These are phyloP conservation scores for Magnusiomyces magnusii DNA, from an alignment of 1,139 yeast genomes.

Conservation along the genomic window DNA sequence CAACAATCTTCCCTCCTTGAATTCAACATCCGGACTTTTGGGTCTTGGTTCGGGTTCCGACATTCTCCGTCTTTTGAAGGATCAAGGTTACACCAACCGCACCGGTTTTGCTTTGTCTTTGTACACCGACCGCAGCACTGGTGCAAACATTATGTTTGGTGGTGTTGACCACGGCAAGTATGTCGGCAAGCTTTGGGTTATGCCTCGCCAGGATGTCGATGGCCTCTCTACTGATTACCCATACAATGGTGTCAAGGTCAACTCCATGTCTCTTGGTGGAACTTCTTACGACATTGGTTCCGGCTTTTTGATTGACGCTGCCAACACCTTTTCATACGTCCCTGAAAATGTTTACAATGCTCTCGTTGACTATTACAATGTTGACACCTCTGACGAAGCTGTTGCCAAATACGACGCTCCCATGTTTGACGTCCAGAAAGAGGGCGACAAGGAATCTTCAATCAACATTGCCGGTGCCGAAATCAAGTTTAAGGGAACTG, in stretches of 20 bases:
- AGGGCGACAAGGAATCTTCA: background rate
- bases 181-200: background rate
- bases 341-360: background rate
- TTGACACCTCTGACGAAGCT: background rate
- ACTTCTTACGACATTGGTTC: background rate
- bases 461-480: background rate
- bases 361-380: background rate
- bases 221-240: background rate
- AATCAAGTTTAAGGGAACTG: background rate
- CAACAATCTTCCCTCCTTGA: background rate
- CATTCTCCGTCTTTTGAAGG: background rate
- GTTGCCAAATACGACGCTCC: background rate
- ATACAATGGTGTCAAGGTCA: background rate
- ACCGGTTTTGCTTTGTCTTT: background rate
- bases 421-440: background rate
- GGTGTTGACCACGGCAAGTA: slow-evolving; percentile 4
- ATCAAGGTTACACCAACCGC: background rate
- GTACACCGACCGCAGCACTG: background rate
- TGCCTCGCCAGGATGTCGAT: background rate
- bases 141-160: background rate
- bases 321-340: background rate
- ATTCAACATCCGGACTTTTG: background rate
- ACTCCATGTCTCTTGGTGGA: background rate
- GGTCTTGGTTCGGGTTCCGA: background rate
- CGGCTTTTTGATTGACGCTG: background rate